Percentiles rank a stretch among this genome's conserved stretches.
These are phyloP conservation scores for Termitomyces sp. DNA, from an alignment of 768 basidiomycete genomes.

Conservation along the genomic window DNA sequence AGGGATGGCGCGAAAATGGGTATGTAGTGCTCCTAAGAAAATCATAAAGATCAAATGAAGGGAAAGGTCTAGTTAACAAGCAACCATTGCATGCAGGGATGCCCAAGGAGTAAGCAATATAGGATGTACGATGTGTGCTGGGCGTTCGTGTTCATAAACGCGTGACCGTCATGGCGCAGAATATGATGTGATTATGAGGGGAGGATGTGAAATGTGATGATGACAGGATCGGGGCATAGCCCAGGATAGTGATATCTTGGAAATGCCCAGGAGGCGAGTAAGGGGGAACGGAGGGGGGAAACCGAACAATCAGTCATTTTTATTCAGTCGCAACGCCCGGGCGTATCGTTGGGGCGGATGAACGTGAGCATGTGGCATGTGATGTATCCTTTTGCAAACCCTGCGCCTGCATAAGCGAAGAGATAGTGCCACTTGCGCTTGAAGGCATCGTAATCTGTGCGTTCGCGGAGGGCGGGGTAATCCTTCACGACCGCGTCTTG, in stretches of 20 bases:
- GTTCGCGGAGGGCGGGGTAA: conserved; percentile 54
- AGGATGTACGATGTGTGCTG: not conserved
- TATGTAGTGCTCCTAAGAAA: not conserved
- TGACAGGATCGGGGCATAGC: not conserved
- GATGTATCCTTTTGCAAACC: conserved; percentile 76
- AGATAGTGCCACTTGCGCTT: conserved; percentile 82
- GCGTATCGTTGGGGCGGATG: conserved; percentile 48
- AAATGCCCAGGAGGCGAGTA: not conserved
- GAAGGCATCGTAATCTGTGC: conserved; percentile 59
- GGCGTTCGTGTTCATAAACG: not conserved
- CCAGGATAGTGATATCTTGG: not conserved
- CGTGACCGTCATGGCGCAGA: conserved; percentile 4
- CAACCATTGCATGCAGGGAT: conserved; percentile 1
- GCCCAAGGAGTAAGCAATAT: conserved; percentile 1
- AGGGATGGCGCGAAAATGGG: not conserved
- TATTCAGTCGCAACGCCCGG: conserved; percentile 37
- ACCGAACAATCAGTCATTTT: not conserved
- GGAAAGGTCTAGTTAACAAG: conserved; percentile 1
- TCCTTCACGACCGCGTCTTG: conserved; percentile 53
- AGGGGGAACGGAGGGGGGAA: not conserved
- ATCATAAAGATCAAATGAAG: not conserved
- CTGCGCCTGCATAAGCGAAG: conserved; percentile 76
- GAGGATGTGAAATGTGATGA: not conserved
- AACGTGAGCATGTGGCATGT: conserved; percentile 81
- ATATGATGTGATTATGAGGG: not conserved